Percentiles rank a stretch among this genome's conserved stretches.
Conservation (phyloP, 2,329 filamentous ascomycete genomes). For the Paraphaeosphaeria sporulosa region DNA sequence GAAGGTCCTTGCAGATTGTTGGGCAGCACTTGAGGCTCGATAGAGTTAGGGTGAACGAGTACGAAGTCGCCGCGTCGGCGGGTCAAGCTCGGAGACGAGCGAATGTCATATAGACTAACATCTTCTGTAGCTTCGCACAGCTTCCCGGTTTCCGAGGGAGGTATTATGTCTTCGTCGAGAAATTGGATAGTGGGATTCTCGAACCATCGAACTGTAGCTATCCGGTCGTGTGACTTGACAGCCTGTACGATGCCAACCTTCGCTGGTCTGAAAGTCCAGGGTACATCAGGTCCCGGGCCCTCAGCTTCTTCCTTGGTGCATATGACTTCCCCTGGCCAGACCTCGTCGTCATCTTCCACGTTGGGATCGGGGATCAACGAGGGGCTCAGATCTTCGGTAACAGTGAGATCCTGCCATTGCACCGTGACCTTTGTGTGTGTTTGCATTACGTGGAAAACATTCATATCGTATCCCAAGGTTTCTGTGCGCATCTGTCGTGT, state of each 20-base stretch:
- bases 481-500: constrained; percentile 55
- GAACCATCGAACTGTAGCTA: constrained; percentile 66
- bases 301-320: constrained; percentile 53
- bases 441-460: constrained; percentile 61
- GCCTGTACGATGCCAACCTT: constrained; percentile 65
- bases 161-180: constrained; percentile 48
- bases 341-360: constrained; percentile 62
- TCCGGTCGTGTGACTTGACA: constrained; percentile 63
- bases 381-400: constrained; percentile 56
- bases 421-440: constrained; percentile 61
- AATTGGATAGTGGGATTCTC: constrained; percentile 42
- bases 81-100: constrained; percentile 57
- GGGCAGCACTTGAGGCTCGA: constrained; percentile 21
- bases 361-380: constrained; percentile 59
- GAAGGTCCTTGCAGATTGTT: constrained; percentile 40
- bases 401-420: constrained; percentile 65
- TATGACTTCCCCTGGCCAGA: constrained; percentile 66
- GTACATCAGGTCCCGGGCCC: constrained; percentile 19
- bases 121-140: constrained; percentile 56
- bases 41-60: constrained; percentile 51
- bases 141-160: constrained; percentile 53
- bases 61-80: constrained; percentile 62
- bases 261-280: constrained; percentile 51
- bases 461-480: constrained; percentile 65
- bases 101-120: constrained; percentile 67